phyloP scores from a whole-genome alignment of 2,329 filamentous ascomycete species.

The Arthrobotrys sphaeroides region DNA sequence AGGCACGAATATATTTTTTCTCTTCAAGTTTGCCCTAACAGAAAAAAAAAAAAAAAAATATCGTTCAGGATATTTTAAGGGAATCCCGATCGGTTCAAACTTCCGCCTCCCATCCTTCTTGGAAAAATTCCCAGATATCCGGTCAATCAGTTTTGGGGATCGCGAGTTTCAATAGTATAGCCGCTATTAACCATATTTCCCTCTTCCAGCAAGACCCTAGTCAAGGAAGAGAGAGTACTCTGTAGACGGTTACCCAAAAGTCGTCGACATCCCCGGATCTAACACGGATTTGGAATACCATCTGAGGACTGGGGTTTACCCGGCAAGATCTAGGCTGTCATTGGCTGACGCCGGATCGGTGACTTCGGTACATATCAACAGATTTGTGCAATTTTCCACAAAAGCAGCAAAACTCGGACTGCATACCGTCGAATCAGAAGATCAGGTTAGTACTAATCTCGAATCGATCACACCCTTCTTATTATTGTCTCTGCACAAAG shows the following conservation, averaged over 20 bases:
- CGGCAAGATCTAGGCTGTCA: conserved; percentile 32
- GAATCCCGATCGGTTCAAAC: conserved; percentile 25
- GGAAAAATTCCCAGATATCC: conserved; percentile 29
- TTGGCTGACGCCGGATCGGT: conserved; percentile 22
- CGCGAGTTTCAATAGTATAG: conserved; percentile 51
- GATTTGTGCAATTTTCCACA: not conserved
- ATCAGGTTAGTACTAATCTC: conserved; percentile 27
- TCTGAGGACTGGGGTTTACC: conserved; percentile 37
- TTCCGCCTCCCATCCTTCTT: conserved; percentile 20
- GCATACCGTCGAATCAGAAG: conserved; percentile 26
- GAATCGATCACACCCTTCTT: conserved; percentile 7
- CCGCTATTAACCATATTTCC: conserved; percentile 50
- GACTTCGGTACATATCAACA: conserved; percentile 17
- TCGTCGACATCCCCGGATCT: conserved; percentile 23
- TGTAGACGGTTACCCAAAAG: conserved; percentile 41
- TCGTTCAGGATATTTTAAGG: conserved; percentile 4
- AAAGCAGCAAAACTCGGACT: not conserved
- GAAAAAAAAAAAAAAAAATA: conserved; percentile 10
- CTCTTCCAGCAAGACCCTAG: conserved; percentile 30
- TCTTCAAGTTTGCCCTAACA: not conserved
- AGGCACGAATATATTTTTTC: not conserved
- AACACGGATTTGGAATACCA: conserved; percentile 51
- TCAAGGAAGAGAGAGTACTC: conserved; percentile 14
- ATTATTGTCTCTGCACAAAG: not conserved
- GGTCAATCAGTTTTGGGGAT: conserved; percentile 51